Conservation (phyloP, 345 rosid genomes). For the Lepidium africanum region DNA sequence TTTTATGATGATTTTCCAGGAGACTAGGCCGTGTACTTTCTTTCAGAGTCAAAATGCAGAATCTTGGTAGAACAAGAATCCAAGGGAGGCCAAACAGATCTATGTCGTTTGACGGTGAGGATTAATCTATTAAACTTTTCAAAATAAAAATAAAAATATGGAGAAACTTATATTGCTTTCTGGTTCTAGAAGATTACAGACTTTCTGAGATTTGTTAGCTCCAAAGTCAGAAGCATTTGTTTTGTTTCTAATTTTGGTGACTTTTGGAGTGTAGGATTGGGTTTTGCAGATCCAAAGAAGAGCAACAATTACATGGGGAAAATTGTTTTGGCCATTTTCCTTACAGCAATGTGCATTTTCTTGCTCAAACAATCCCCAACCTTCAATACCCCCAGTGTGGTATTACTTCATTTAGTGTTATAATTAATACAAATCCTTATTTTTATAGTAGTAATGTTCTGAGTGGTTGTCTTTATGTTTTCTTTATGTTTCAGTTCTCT, state of each 20-base stretch:
- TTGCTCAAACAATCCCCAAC: conserved; percentile 75
- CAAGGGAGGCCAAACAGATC: conserved; percentile 58
- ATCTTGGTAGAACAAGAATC: conserved; percentile 54
- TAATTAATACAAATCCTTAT: not conserved
- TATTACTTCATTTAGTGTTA: conserved; percentile 15
- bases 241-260: not conserved
- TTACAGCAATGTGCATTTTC: conserved; percentile 72
- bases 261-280: conserved; percentile 50
- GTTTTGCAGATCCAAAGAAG: conserved; percentile 65
- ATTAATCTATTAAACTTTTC: not conserved
- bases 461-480: not conserved
- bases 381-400: conserved; percentile 41
- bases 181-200: not conserved
- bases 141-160: not conserved
- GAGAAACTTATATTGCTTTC: not conserved
- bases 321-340: conserved; percentile 55
- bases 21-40: not conserved
- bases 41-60: conserved; percentile 44
- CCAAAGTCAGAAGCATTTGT: not conserved
- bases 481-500: conserved; percentile 44
- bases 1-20: no score
- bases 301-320: conserved; percentile 53
- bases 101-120: conserved; percentile 46
- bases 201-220: not conserved
- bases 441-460: not conserved